Percentiles rank a stretch among this genome's conserved stretches.
phyloP scores from a whole-genome alignment of 2,329 filamentous ascomycete genomes.

The Penicillium sp. region DNA sequence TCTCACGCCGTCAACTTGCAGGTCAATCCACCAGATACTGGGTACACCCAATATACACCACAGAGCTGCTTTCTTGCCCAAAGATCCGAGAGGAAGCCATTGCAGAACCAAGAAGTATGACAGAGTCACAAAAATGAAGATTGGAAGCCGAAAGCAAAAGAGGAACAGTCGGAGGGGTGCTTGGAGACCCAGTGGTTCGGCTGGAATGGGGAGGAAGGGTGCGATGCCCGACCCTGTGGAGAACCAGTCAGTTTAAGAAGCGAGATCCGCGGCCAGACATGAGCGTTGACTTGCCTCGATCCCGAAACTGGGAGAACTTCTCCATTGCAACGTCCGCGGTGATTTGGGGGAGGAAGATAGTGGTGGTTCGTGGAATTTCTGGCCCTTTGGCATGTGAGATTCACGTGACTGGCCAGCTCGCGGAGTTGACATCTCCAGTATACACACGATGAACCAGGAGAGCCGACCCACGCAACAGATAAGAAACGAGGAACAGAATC shows the following conservation, averaged over 20 bases:
- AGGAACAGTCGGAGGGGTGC: slow-evolving; percentile 70
- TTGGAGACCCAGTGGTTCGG: slow-evolving; percentile 65
- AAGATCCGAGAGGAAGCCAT: slow-evolving; percentile 72
- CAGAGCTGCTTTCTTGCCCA: slow-evolving; percentile 78
- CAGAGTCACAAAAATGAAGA: slow-evolving; percentile 69
- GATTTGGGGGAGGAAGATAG: not conserved
- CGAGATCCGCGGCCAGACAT: not conserved
- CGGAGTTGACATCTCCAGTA: not conserved
- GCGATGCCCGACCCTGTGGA: slow-evolving; percentile 85
- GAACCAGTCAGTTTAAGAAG: not conserved
- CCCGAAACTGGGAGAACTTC: slow-evolving; percentile 91
- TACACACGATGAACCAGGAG: not conserved
- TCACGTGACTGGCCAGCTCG: slow-evolving; percentile 15
- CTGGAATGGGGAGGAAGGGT: slow-evolving; percentile 84
- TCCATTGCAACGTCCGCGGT: slow-evolving; percentile 64
- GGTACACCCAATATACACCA: slow-evolving; percentile 88
- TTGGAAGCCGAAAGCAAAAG: slow-evolving; percentile 77
- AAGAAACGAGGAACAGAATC: not conserved
- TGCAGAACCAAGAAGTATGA: slow-evolving; percentile 82
- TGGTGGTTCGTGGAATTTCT: slow-evolving; percentile 3
- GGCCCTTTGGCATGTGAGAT: slow-evolving; percentile 23
- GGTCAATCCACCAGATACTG: slow-evolving; percentile 96
- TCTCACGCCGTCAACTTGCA: slow-evolving; percentile 97
- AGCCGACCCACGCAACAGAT: not conserved
- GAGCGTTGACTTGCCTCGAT: slow-evolving; percentile 69